Evolutionary conservation across 1,139 yeast species (phyloP).

Genomic region (Kodamaea ohmeri): DNA sequence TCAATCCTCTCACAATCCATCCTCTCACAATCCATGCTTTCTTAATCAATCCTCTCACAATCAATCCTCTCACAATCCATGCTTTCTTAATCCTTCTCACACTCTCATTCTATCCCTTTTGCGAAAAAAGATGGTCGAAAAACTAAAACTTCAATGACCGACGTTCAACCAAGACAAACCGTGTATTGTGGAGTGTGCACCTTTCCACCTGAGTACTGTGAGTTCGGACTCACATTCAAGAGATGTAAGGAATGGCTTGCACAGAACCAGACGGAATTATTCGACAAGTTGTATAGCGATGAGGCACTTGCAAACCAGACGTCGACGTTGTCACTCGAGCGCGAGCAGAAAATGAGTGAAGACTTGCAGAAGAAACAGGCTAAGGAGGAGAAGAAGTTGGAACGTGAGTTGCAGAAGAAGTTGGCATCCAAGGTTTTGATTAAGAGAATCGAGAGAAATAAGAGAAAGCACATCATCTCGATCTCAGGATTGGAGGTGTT

Average conservation of each 20-base stretch:
- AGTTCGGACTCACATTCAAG: conserved; percentile 78
- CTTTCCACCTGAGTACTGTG: conserved; percentile 92
- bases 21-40: too few relatives aligned
- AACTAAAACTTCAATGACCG: conserved; percentile 37
- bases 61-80: too few relatives aligned
- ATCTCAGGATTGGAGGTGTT: conserved; percentile 87
- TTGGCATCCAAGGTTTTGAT: conserved; percentile 76
- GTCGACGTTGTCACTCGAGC: conserved; percentile 61
- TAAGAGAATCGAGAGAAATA: conserved; percentile 87
- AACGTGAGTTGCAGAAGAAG: conserved; percentile 77
- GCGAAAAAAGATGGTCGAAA: too few relatives aligned
- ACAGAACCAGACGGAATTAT: conserved; percentile 56
- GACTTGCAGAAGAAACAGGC: conserved; percentile 84
- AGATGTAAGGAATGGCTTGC: conserved; percentile 85
- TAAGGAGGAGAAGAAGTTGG: conserved; percentile 85
- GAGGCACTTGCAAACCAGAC: conserved; percentile 53
- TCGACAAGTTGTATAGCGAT: conserved; percentile 57
- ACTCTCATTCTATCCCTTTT: too few relatives aligned
- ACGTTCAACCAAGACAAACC: conserved; percentile 43
- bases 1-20: too few relatives aligned
- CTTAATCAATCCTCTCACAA: too few relatives aligned
- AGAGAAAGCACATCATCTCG: conserved; percentile 83
- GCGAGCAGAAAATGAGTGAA: conserved; percentile 76
- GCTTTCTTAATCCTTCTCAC: too few relatives aligned
- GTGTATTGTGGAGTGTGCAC: conserved; percentile 82